Base-by-base conservation (phyloP, 148 eudicot species). In the Chenopodium quinoa region DNA sequence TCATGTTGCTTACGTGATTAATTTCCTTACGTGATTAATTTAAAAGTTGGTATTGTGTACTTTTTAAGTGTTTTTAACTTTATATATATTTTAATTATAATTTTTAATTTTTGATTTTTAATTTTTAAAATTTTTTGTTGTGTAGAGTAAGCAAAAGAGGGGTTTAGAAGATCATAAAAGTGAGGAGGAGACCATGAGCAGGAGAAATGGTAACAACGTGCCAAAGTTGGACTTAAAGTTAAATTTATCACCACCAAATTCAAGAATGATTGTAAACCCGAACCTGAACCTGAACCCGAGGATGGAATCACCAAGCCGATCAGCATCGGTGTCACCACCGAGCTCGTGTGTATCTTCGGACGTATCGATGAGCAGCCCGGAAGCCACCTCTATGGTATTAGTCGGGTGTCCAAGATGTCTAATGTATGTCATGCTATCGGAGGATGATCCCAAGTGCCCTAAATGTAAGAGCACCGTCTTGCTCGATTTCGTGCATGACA, bases 351-450 rank as follows among this genome's bases (percentile, higher is more conserved):
- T 92, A 47, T 91, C 92, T 7, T 87, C 91, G 47, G 97, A 93
- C 9, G 11, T 74, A 23, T 74, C 77, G 84, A 84, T 78, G 86
- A 52, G 54, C 20, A 87, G 89, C 87, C 89, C 93, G 0, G 89
- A 87, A 40, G 83, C 89, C 0, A 83, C 92, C 32, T 83, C 92
- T 3, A 93, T 93, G 97, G 86, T 91, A 72, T 86, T 93, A 31
- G 93, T 87, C 31, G 97, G 97, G 2, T 93, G 97, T 75, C 96
- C 96, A 0, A 56, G 91, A 32, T 92, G 96, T 84, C 87, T 91
- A 52, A 89, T 91, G 93, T 93, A 93, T 40, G 92, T 93, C 52
- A 91, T 93, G 91, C 82, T 91, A 0, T 70, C 97, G 1, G 88
- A 88, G 44, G 87, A 89, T 46, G 92, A 91, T 82, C 94, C 91